Base-by-base conservation (phyloP, 2,329 filamentous ascomycete species). In the Xylaria sp. region DNA sequence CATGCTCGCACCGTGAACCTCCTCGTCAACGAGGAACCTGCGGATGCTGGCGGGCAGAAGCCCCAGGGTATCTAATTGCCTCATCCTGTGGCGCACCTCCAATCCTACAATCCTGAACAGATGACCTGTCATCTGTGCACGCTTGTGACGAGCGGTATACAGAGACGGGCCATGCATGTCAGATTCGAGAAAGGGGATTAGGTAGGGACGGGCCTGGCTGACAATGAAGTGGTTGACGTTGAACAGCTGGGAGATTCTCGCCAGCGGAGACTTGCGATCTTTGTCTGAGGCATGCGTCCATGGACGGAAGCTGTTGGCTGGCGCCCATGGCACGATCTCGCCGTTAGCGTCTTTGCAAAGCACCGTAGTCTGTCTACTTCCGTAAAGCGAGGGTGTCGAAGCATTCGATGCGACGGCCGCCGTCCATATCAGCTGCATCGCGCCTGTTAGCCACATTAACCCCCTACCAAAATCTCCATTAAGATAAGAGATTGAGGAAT, bases 151-250 rank as follows among this genome's bases (percentile, higher is more conserved):
- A 70, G 83, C 88, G 78, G 83, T 87, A 73, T 83, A 86, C 77
- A 85, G 86, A 73, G 88, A 87, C 0, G 92, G 91, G 4, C 91
- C 90, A 79, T 94, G 92, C 82, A 94, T 89, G 73, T 95, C 92
- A 53, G 90, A 91, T 69, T 91, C 89, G 5, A 97, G 84, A 74
- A 97, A 96, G 0, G 94, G 94, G 32, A 95, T 90, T 18, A 97
- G 84, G 79, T 97, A 97, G 0, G 95, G 95, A 3, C 94, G 87
- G 0, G 95, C 94, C 81, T 97, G 95, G 72, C 92, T 96, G 72
- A 98, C 90, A 71, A 98, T 93, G 81, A 97, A 97, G 82, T 97
- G 94, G 77, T 97, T 97, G 61, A 97, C 93, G 77, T 97, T 97
- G 85, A 96, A 96, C 12, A 95, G 87, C 80, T 95, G 91, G 7